phyloP scores from a whole-genome alignment of 1,284 basidiomycete species.

The Cryptococcus amylolentus region DNA sequence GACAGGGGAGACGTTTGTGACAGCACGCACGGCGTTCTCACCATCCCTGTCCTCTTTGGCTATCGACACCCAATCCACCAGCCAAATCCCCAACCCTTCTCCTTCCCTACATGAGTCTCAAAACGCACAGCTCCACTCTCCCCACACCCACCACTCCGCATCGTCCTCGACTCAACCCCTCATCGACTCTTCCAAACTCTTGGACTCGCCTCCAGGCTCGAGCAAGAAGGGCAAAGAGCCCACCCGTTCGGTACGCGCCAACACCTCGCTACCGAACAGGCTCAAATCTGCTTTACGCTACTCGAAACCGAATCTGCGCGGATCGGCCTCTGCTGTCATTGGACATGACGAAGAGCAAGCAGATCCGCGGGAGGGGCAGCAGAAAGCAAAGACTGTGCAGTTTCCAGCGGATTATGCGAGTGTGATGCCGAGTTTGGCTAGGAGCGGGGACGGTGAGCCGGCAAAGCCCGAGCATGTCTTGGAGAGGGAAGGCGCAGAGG shows the following conservation, averaged over 20 bases:
- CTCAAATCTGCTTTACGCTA: slow-evolving; percentile 34
- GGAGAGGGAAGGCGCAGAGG: slow-evolving; percentile 32
- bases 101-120: slow-evolving; percentile 1
- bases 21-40: slow-evolving; percentile 30
- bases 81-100: slow-evolving; percentile 2
- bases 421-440: not conserved
- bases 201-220: slow-evolving; percentile 2
- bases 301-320: not conserved
- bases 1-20: slow-evolving; percentile 40
- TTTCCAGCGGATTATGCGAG: slow-evolving; percentile 33
- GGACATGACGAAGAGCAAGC: not conserved
- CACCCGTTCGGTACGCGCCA: not conserved
- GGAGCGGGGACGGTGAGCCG: slow-evolving; percentile 12
- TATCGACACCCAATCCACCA: not conserved
- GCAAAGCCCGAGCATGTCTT: slow-evolving; percentile 40
- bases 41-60: slow-evolving; percentile 11
- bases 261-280: slow-evolving; percentile 1
- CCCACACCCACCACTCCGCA: slow-evolving; percentile 14
- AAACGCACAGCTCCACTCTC: not conserved
- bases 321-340: too few species aligned
- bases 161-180: slow-evolving; percentile 26
- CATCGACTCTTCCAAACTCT: slow-evolving; percentile 10
- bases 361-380: not conserved
- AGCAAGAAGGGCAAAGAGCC: not conserved
- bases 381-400: slow-evolving; percentile 37